These are phyloP conservation scores for Oryza coarctata DNA, from an alignment of 176 grass and related monocot species.

Conservation along the genomic window DNA sequence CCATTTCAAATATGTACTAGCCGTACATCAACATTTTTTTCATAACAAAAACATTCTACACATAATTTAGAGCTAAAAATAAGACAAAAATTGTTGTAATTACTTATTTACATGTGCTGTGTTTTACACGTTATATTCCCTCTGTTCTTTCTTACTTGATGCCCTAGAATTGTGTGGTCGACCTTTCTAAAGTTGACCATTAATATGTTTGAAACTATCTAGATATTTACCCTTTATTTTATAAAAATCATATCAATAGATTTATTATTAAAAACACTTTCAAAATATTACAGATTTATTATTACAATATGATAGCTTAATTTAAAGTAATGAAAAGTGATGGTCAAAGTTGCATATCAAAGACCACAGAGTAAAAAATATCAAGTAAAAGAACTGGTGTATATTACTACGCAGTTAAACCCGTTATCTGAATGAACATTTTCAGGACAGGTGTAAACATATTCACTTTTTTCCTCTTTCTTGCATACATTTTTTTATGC, in stretches of 20 bases:
- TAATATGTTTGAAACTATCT: not conserved
- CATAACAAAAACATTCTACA: not conserved
- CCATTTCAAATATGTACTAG: not conserved
- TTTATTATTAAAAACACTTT: not conserved
- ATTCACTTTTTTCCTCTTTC: not conserved
- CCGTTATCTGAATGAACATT: not conserved
- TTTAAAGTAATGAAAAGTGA: not conserved
- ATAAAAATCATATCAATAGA: not conserved
- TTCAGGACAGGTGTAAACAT: not conserved
- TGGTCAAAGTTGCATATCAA: not conserved
- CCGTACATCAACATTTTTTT: not conserved
- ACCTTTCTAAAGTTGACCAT: not conserved
- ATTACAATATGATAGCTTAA: not conserved
- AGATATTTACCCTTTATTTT: too few species aligned
- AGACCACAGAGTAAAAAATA: not conserved
- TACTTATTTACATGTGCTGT: not conserved
- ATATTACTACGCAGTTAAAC: not conserved
- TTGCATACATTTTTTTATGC: not conserved
- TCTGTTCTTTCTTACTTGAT: too few species aligned
- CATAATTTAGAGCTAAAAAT: too few species aligned
- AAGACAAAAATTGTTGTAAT: not conserved
- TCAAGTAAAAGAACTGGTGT: not conserved
- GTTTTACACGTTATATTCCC: not conserved
- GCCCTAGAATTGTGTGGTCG: too few species aligned
- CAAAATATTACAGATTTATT: not conserved